Evolutionary conservation across 192 early-diverging fungal species (phyloP).

Genomic region (Backusella westeae): DNA sequence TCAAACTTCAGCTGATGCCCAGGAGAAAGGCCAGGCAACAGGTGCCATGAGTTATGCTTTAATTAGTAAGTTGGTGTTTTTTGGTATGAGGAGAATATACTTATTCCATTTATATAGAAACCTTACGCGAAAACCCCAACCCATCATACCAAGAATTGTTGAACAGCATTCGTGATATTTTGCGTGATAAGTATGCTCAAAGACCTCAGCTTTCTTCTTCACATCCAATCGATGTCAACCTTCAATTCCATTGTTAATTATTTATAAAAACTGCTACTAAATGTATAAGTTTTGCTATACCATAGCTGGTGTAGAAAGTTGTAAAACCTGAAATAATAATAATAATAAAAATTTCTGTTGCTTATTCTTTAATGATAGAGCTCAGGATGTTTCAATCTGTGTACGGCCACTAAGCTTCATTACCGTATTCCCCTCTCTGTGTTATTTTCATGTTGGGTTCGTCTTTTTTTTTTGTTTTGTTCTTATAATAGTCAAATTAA

Average conservation of each 20-base stretch:
- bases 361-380: too few relatives aligned
- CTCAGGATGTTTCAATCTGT: too few relatives aligned
- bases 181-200: conserved; percentile 66
- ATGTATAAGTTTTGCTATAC: neutral
- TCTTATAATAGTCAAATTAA: too few relatives aligned
- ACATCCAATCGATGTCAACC: conserved; percentile 49
- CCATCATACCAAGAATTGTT: conserved; percentile 73
- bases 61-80: conserved; percentile 41
- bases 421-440: too few relatives aligned
- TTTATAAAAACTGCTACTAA: neutral
- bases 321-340: too few relatives aligned
- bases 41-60: conserved; percentile 81
- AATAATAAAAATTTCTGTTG: too few relatives aligned
- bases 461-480: too few relatives aligned
- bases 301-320: neutral
- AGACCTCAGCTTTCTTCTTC: conserved; percentile 75
- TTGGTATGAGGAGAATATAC: neutral
- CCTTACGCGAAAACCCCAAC: conserved; percentile 52
- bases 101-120: neutral
- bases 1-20: conserved; percentile 79
- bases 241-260: conserved; percentile 24
- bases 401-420: too few relatives aligned
- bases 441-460: too few relatives aligned
- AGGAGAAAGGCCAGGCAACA: conserved; percentile 55
- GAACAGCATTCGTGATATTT: conserved; percentile 62